Percentiles rank a stretch among this genome's conserved stretches.
Conservation (phyloP, 345 rosid genomes). For the Diplotaxis tenuifolia region DNA sequence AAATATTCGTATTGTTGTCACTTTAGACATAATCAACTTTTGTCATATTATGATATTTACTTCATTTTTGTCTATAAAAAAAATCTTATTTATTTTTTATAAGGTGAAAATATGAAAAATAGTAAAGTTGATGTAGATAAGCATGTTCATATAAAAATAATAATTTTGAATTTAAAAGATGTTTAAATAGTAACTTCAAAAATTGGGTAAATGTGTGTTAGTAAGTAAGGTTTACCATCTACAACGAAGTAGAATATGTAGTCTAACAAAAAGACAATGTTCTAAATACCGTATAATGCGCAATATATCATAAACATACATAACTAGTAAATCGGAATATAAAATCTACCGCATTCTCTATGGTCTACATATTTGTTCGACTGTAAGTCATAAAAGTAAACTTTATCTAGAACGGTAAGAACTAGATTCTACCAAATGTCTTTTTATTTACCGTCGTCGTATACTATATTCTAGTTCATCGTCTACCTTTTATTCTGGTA, state of each 20-base stretch:
- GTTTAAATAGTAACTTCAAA: too few relatives aligned
- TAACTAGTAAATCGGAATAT: neutral
- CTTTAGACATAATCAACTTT: too few relatives aligned
- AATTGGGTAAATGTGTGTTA: neutral
- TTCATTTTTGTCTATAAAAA: too few relatives aligned
- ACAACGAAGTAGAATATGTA: neutral
- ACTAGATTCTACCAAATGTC: too few relatives aligned
- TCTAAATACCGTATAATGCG: neutral
- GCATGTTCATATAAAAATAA: neutral
- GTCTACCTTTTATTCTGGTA: too few relatives aligned
- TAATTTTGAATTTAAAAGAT: neutral
- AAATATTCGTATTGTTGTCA: too few relatives aligned
- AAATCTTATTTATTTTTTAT: too few relatives aligned
- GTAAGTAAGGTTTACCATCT: neutral
- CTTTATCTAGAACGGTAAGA: too few relatives aligned
- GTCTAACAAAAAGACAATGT: neutral
- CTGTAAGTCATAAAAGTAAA: too few relatives aligned
- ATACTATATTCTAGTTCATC: too few relatives aligned
- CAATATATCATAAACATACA: neutral
- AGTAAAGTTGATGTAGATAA: neutral
- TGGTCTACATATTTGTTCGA: neutral
- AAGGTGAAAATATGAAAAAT: neutral
- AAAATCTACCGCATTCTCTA: neutral
- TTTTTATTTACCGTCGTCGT: too few relatives aligned
- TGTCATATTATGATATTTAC: neutral